Evolutionary conservation across 176 grass and related monocot species (phyloP).

Genomic region (Microstegium vimineum): DNA sequence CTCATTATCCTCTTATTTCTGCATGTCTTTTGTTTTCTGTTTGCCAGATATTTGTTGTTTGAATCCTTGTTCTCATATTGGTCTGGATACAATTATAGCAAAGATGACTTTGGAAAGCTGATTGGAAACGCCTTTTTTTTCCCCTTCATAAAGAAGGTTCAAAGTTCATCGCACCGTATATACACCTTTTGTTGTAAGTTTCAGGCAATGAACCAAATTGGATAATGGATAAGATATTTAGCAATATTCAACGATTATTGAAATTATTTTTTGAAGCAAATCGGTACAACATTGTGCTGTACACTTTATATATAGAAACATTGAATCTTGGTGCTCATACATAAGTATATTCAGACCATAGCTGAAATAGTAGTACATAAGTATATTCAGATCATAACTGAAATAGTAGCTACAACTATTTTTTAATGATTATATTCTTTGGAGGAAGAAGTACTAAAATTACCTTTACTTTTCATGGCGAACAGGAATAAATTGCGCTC

Average conservation of each 20-base stretch:
- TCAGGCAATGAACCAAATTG: neutral
- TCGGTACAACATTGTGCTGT: neutral
- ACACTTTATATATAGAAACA: neutral
- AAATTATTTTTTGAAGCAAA: neutral
- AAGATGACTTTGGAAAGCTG: neutral
- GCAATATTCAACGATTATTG: neutral
- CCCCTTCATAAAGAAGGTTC: neutral
- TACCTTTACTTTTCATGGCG: neutral
- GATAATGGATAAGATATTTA: neutral
- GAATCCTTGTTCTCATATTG: neutral
- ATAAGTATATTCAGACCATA: neutral
- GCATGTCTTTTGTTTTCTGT: neutral
- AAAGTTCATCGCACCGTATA: neutral
- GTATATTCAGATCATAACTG: neutral
- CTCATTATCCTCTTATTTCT: neutral
- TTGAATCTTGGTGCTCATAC: neutral
- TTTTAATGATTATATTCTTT: neutral
- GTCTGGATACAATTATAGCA: neutral
- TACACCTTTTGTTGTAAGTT: neutral
- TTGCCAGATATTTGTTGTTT: neutral
- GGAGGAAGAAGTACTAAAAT: neutral
- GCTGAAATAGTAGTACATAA: neutral
- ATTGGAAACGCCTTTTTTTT: neutral
- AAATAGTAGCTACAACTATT: neutral
- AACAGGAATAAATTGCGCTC: neutral